These are phyloP conservation scores for Fusarium brevicatenulatum DNA, from an alignment of 2,329 filamentous ascomycete genomes.

Conservation along the genomic window DNA sequence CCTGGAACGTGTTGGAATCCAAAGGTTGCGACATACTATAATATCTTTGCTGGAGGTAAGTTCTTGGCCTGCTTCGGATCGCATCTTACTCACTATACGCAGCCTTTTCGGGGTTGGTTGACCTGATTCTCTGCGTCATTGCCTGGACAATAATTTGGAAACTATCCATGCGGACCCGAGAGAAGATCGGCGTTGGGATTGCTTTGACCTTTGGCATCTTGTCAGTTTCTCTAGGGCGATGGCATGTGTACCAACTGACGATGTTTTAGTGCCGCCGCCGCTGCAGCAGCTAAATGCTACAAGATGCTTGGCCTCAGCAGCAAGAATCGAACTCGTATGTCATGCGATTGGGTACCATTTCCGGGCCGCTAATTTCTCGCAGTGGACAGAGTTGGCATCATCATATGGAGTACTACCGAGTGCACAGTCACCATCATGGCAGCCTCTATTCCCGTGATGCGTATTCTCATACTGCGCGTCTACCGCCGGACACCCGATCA, in stretches of 20 bases:
- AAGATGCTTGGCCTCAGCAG: neutral
- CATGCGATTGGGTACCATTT: accelerated
- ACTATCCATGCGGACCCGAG: neutral
- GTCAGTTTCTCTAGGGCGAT: accelerated
- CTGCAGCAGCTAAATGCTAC: neutral
- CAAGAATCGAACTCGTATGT: neutral
- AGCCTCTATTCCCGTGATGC: neutral
- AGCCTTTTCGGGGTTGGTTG: neutral
- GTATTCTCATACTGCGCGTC: neutral
- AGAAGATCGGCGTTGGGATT: conserved; percentile 3
- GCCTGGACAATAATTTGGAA: conserved; percentile 9
- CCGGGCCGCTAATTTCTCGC: neutral
- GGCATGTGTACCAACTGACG: no score
- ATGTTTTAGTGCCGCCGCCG: neutral
- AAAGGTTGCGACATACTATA: neutral
- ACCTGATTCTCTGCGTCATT: neutral
- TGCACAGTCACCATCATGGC: neutral
- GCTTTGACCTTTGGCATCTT: conserved; percentile 7
- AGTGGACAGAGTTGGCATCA: neutral
- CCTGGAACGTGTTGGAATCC: neutral
- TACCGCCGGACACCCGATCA: neutral
- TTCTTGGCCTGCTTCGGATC: accelerated
- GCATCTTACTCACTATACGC: accelerated
- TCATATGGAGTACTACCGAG: conserved; percentile 3
- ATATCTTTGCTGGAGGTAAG: neutral